Percentiles rank a stretch among this genome's conserved stretches.
These are phyloP conservation scores for Lachnellula subtilissima DNA, from an alignment of 2,329 filamentous ascomycete genomes.

Conservation along the genomic window DNA sequence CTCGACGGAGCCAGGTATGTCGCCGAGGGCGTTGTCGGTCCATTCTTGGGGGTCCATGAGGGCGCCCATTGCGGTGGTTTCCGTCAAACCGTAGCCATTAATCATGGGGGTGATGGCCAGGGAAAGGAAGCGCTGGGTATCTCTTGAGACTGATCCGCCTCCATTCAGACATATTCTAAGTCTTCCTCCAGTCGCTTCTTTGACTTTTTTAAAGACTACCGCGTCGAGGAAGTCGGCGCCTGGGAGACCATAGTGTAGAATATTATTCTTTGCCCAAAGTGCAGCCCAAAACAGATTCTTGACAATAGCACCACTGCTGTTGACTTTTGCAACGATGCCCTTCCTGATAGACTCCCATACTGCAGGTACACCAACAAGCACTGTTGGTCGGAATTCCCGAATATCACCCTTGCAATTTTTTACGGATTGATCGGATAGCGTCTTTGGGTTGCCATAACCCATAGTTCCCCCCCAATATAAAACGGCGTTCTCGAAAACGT, in stretches of 20 bases:
- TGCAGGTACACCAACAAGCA: conserved; percentile 88
- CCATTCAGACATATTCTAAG: conserved; percentile 90
- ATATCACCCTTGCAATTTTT: conserved; percentile 89
- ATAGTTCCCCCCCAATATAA: conserved; percentile 84
- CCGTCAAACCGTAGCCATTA: conserved; percentile 85
- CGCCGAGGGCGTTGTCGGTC: conserved; percentile 70
- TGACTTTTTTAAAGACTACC: conserved; percentile 85
- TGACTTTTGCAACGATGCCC: conserved; percentile 76
- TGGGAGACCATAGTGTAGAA: conserved; percentile 53
- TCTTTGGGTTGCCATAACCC: conserved; percentile 85
- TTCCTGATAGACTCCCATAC: conserved; percentile 97
- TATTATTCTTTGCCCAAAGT: conserved; percentile 50
- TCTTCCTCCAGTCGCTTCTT: conserved; percentile 77
- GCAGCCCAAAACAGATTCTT: conserved; percentile 71
- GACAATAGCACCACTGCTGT: conserved; percentile 59
- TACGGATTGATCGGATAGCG: conserved; percentile 76
- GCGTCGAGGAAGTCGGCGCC: conserved; percentile 67
- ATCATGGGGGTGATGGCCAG: conserved; percentile 90
- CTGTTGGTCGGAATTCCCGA: conserved; percentile 78
- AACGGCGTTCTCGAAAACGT: conserved; percentile 85
- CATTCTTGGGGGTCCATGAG: conserved; percentile 77
- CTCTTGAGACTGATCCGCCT: conserved; percentile 71
- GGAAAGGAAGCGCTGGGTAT: conserved; percentile 84
- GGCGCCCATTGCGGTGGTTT: conserved; percentile 79
- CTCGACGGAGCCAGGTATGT: conserved; percentile 70